Base-by-base conservation (phyloP, 129 eudicot genomes). In the Ambrosia trifida region DNA sequence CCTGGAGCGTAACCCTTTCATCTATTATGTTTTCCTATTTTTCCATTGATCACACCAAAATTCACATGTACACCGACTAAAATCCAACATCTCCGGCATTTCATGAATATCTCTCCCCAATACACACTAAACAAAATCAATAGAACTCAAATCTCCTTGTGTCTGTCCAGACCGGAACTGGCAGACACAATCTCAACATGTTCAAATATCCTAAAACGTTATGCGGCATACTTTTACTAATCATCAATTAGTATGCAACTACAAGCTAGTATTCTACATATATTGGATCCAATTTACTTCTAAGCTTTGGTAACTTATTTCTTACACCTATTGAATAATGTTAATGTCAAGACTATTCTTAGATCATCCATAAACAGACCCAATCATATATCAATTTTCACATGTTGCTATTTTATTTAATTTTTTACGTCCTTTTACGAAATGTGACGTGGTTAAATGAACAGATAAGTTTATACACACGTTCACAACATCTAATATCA, bases 401-500 rank as follows among this genome's bases (percentile, higher is more conserved):
- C 59, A 2, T 53, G 59, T 19, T 19, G 31, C 17, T 18, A 30
- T 66, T 28, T 14, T 16, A 1, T 18, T 11, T 49, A 11, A 2
- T 66, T 13, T 11, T 28, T 40, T 58, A 30, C 5, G 20, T 58
- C 64, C 41, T 58, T 58, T 12, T 0, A 6, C 41, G 2, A 13
- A 28, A 58, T 28, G n/a, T 9, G 0, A 5, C 10, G 14, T 28
- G 5, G 4, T 40, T 19, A 59, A 12, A 57, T 38, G 9, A 3
- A 57, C 35, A 54, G 38, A 11, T 11, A 57, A 57, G 24, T 12
- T 19, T 49, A 49, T 49, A n/a, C 20, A n/a, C 20, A 14, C 9
- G 20, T 68, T 47, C 60, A 68, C 1, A 30, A 67, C 72, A 49
- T 8, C 60, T 47, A 68, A 49, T 68, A 11, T 38, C 50, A 64